A percentile compares a stretch with the other conserved stretches of the same genome.
phyloP scores from a whole-genome alignment of 192 early-diverging fungal genomes.

The Coemansia sp. region DNA sequence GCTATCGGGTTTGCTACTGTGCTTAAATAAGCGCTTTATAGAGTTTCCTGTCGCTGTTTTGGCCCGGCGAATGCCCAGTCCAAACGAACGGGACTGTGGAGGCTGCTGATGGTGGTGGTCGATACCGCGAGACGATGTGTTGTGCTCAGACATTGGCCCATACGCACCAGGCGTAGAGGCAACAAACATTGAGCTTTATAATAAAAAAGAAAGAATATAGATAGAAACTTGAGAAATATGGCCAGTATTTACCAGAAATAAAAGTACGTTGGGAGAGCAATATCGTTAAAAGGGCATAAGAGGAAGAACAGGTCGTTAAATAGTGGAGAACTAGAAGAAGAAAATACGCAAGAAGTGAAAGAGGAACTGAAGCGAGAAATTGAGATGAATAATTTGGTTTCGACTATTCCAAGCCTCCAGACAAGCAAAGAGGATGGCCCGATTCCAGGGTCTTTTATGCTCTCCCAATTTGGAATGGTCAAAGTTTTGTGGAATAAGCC shows the following conservation, averaged over 20 bases:
- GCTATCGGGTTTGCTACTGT: slow-evolving; percentile 9
- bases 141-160: slow-evolving; percentile 10
- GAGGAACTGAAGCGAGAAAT: neutral
- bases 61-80: slow-evolving; percentile 25
- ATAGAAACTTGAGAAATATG: neutral
- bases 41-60: slow-evolving; percentile 34
- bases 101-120: neutral
- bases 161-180: slow-evolving; percentile 12
- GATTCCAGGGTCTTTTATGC: slow-evolving; percentile 13
- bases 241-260: neutral
- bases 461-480: slow-evolving; percentile 5
- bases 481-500: neutral
- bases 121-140: neutral
- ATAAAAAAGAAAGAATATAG: neutral
- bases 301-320: neutral
- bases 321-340: slow-evolving; percentile 1
- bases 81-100: slow-evolving; percentile 3
- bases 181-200: slow-evolving; percentile 4
- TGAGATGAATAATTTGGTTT: neutral
- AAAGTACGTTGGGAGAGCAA: neutral
- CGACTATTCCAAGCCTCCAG: slow-evolving; percentile 6
- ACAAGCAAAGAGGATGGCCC: slow-evolving; percentile 6
- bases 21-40: slow-evolving; percentile 39
- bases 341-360: neutral
- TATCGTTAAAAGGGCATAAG: slow-evolving; percentile 6